phyloP scores from a whole-genome alignment of 176 grass and related monocot genomes.

The Zoysia japonica region DNA sequence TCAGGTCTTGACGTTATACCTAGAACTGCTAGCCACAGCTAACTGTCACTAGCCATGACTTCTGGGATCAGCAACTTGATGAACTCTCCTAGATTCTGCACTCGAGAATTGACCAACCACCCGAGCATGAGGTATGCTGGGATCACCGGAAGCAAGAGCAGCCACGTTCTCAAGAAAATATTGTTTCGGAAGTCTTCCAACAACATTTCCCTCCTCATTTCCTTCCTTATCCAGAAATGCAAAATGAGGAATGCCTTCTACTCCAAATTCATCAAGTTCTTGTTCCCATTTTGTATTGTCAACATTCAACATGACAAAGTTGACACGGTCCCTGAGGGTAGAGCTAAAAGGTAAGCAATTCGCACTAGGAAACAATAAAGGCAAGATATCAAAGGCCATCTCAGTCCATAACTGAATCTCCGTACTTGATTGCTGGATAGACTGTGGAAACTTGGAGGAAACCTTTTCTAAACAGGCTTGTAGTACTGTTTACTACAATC shows the following conservation, averaged over 20 bases:
- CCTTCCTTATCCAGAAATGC: conserved; percentile 91
- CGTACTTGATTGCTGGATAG: conserved; percentile 15
- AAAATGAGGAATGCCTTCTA: conserved; percentile 95
- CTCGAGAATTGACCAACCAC: conserved; percentile 76
- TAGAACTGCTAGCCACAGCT: neutral
- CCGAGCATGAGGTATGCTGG: conserved; percentile 70
- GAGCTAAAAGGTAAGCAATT: conserved; percentile 16
- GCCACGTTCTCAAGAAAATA: conserved; percentile 93
- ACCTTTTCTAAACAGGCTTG: neutral
- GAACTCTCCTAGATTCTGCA: conserved; percentile 74
- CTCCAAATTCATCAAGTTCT: conserved; percentile 95
- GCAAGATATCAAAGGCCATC: neutral
- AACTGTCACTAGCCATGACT: conserved; percentile 70
- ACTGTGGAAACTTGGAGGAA: conserved; percentile 1
- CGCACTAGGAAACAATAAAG: neutral
- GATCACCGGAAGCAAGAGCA: conserved; percentile 78
- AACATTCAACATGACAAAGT: conserved; percentile 98
- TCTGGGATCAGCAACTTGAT: conserved; percentile 89
- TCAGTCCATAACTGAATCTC: conserved; percentile 10
- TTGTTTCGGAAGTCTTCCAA: conserved; percentile 75
- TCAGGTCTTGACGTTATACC: neutral
- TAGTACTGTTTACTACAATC: neutral
- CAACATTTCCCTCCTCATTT: conserved; percentile 93
- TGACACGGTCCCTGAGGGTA: conserved; percentile 63
- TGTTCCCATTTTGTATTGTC: conserved; percentile 99